Percentiles rank a stretch among this genome's conserved stretches.
Evolutionary conservation across 1,284 basidiomycete species (phyloP).

Genomic region (Athelia psychrophila): DNA sequence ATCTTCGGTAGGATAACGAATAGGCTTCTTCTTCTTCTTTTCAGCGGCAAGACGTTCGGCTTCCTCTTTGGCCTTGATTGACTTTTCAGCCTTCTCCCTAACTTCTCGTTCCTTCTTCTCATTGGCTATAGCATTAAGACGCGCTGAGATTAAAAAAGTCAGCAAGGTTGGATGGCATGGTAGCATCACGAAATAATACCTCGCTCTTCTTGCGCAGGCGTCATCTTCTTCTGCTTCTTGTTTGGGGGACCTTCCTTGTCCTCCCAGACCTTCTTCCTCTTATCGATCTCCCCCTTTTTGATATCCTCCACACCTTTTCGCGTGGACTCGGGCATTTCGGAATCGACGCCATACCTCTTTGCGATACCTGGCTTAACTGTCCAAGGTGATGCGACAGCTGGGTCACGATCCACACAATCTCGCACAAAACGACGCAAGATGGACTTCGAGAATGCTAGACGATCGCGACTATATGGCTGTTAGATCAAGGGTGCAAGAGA

Average conservation of each 20-base stretch:
- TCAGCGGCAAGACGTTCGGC: constrained; percentile 67
- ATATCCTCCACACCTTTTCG: constrained; percentile 74
- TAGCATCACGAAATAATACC: constrained; percentile 35
- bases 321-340: constrained; percentile 84
- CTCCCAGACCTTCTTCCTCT: constrained; percentile 85
- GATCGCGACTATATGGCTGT: constrained; percentile 72
- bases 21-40: constrained; percentile 85
- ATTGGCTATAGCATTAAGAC: constrained; percentile 35
- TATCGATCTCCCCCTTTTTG: constrained; percentile 86
- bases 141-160: constrained; percentile 23
- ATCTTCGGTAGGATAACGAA: constrained; percentile 86
- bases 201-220: constrained; percentile 67
- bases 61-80: constrained; percentile 66
- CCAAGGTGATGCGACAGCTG: constrained; percentile 93
- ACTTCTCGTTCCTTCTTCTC: constrained; percentile 68
- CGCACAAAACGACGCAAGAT: constrained; percentile 95
- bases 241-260: constrained; percentile 75
- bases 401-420: constrained; percentile 89
- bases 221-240: constrained; percentile 80
- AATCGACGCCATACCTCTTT: constrained; percentile 78
- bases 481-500: constrained; percentile 5
- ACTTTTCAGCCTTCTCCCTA: constrained; percentile 62
- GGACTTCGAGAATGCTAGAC: constrained; percentile 92
- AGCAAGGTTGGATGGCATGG: constrained; percentile 9
- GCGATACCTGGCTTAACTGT: constrained; percentile 87